These are phyloP conservation scores for Leccinum olivaceopallidum DNA, from an alignment of 768 basidiomycete species.

Conservation along the genomic window DNA sequence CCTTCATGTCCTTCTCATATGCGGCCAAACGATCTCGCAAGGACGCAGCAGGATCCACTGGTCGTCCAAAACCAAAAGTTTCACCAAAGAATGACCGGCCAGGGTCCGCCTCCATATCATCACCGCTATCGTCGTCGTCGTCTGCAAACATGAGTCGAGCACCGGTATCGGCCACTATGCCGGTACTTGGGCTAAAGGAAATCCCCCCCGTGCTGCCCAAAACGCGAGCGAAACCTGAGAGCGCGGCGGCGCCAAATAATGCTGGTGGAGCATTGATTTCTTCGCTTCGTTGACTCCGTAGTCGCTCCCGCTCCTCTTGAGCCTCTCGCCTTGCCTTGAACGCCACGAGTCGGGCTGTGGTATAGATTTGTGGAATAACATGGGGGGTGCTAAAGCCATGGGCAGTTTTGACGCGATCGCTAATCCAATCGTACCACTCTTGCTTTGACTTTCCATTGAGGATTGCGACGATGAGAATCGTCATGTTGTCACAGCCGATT, in stretches of 20 bases:
- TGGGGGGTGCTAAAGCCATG: conserved; percentile 81
- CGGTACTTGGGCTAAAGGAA: conserved; percentile 57
- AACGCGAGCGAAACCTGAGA: conserved; percentile 54
- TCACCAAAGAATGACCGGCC: conserved; percentile 50
- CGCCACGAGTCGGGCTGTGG: conserved; percentile 58
- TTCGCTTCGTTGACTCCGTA: conserved; percentile 38
- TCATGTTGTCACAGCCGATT: conserved; percentile 99
- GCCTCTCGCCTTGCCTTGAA: conserved; percentile 65
- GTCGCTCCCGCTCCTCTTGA: conserved; percentile 47
- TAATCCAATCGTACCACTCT: conserved; percentile 92
- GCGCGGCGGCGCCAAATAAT: conserved; percentile 38
- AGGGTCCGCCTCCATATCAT: conserved; percentile 40
- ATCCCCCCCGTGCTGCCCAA: conserved; percentile 62
- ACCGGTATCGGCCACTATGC: conserved; percentile 49
- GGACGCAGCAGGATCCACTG: conserved; percentile 53
- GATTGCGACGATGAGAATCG: conserved; percentile 86
- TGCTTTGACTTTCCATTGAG: conserved; percentile 85
- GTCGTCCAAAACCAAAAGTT: conserved; percentile 44
- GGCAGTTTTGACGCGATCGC: conserved; percentile 71
- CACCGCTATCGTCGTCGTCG: conserved; percentile 60
- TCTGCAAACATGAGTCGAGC: conserved; percentile 63
- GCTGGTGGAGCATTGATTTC: conserved; percentile 25
- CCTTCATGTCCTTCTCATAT: conserved; percentile 52
- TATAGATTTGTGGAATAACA: conserved; percentile 74
- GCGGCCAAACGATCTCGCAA: conserved; percentile 65